Percentiles rank a stretch among this genome's conserved stretches.
phyloP scores from a whole-genome alignment of 2,329 filamentous ascomycete species.

The Acephala macrosclerotiorum region DNA sequence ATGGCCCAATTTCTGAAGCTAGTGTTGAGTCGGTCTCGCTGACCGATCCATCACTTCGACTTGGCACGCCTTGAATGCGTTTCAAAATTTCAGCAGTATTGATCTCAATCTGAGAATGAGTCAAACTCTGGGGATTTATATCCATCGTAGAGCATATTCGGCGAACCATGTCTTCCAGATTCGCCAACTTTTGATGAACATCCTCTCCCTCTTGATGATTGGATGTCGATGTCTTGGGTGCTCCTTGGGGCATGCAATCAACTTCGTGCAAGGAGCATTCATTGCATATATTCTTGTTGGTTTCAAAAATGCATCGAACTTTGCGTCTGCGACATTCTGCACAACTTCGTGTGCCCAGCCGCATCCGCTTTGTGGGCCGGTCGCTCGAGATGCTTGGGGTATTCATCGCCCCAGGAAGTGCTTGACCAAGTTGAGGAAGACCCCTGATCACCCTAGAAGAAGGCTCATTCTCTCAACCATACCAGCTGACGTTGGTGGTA shows the following conservation, averaged over 20 bases:
- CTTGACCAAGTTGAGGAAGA: background rate
- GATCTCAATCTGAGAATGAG: background rate
- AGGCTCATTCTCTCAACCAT: no score
- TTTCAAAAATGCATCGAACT: slow-evolving; percentile 54
- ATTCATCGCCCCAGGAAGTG: slow-evolving; percentile 11
- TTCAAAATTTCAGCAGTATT: slow-evolving; percentile 21
- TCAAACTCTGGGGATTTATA: slow-evolving; percentile 11
- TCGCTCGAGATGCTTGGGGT: slow-evolving; percentile 13
- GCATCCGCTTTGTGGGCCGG: slow-evolving; percentile 40
- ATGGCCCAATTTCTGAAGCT: background rate
- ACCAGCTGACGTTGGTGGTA: no score
- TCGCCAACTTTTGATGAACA: slow-evolving; percentile 31
- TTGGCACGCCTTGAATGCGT: background rate
- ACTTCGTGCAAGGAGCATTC: slow-evolving; percentile 54
- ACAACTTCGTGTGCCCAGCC: slow-evolving; percentile 46
- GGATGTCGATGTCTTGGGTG: slow-evolving; percentile 23
- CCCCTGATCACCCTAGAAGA: background rate
- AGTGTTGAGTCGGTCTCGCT: slow-evolving; percentile 1
- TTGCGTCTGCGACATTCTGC: slow-evolving; percentile 56
- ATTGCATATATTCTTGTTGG: slow-evolving; percentile 49
- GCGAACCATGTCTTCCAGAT: slow-evolving; percentile 40
- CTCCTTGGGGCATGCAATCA: slow-evolving; percentile 52
- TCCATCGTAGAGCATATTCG: slow-evolving; percentile 26
- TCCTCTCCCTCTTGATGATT: slow-evolving; percentile 11
- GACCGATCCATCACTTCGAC: background rate